Evolutionary conservation across 176 grass and related monocot genomes (phyloP).

Genomic region (Metroxylon sagu): DNA sequence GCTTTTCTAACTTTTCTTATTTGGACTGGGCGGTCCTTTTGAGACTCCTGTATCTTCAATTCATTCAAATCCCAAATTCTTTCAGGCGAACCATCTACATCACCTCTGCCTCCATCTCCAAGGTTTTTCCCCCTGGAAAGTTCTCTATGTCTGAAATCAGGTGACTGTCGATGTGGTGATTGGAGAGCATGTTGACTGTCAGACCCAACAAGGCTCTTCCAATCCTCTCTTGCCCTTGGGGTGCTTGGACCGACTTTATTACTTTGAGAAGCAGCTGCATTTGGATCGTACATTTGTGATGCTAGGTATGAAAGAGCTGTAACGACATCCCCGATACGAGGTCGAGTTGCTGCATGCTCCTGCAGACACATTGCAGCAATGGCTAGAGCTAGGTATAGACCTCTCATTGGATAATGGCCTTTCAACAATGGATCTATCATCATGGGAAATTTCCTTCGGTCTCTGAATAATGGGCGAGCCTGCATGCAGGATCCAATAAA

Average conservation of each 20-base stretch:
- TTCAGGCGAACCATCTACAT: neutral
- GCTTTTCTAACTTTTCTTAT: neutral
- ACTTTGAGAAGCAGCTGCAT: neutral
- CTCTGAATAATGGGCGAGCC: constrained; percentile 1
- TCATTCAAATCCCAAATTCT: constrained; percentile 5
- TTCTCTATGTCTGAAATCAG: neutral
- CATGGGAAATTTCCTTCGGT: neutral
- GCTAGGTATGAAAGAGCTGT: neutral
- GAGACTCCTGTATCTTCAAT: neutral
- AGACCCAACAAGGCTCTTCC: neutral
- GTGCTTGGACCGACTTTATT: neutral
- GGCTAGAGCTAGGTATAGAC: constrained; percentile 2
- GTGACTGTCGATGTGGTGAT: neutral
- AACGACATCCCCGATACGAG: constrained; percentile 2
- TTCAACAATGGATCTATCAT: neutral
- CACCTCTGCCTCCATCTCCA: neutral
- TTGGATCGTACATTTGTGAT: constrained; percentile 2
- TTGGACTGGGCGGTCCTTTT: constrained; percentile 5
- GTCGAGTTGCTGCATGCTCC: constrained; percentile 1
- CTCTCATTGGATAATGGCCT: neutral
- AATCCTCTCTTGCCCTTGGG: neutral
- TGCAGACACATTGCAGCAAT: constrained; percentile 7
- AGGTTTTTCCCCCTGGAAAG: neutral
- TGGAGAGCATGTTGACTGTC: neutral
- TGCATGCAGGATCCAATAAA: neutral